Conservation (phyloP, 495 filamentous ascomycete species). For the Chaetomium cochliodes region DNA sequence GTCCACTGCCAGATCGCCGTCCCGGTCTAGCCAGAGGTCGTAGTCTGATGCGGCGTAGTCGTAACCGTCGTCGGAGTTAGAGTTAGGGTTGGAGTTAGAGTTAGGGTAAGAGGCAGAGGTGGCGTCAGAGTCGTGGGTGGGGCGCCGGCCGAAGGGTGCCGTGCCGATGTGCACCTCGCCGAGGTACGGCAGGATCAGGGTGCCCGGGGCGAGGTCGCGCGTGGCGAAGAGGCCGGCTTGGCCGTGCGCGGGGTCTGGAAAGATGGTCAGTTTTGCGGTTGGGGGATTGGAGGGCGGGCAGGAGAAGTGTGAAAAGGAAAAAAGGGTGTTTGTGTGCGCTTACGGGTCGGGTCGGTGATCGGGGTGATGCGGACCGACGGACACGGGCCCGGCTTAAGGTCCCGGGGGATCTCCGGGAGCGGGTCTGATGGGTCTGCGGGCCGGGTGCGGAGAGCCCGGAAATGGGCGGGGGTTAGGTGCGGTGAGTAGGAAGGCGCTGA, state of each 20-base stretch:
- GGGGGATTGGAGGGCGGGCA: too few species aligned
- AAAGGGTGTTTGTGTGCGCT: background rate
- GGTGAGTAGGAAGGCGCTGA: constrained; percentile 50
- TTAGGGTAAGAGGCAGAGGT: too few species aligned
- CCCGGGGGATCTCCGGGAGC: constrained; percentile 34
- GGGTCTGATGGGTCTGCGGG: constrained; percentile 28
- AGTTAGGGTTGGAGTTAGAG: too few species aligned
- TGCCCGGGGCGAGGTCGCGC: constrained; percentile 53
- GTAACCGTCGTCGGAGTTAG: constrained; percentile 26
- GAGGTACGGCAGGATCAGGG: constrained; percentile 64
- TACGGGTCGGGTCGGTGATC: constrained; percentile 46
- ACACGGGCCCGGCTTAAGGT: constrained; percentile 45
- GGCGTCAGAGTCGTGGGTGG: background rate
- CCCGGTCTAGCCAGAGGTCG: constrained; percentile 62
- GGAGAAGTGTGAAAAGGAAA: background rate
- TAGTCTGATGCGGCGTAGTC: constrained; percentile 58
- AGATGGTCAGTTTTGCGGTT: constrained; percentile 6
- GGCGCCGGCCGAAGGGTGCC: background rate
- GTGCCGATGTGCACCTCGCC: constrained; percentile 56
- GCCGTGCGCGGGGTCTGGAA: constrained; percentile 58
- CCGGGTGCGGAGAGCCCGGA: constrained; percentile 37
- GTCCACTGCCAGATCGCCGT: constrained; percentile 61
- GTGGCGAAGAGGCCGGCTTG: constrained; percentile 68
- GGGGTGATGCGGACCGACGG: constrained; percentile 52
- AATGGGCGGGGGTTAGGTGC: constrained; percentile 41